phyloP scores from a whole-genome alignment of 2,329 filamentous ascomycete species.

The Tricladium varicosporioides region DNA sequence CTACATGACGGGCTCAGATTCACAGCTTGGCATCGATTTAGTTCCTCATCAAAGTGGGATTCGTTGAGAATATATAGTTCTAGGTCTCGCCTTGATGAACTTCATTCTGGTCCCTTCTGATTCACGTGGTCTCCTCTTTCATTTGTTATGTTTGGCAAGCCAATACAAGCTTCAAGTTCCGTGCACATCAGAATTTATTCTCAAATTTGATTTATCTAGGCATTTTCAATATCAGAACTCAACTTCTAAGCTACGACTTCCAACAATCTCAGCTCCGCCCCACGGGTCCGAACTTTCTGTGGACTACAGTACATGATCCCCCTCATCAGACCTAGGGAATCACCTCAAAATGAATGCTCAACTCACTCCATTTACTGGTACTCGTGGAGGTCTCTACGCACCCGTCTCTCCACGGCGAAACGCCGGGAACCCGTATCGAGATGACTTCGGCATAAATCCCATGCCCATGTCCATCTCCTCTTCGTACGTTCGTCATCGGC shows the following conservation, averaged over 20 bases:
- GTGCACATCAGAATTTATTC: not conserved
- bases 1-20: not conserved
- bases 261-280: too few species aligned
- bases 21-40: not conserved
- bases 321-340: too few species aligned
- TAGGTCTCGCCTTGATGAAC: not conserved
- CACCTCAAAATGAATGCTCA: not conserved
- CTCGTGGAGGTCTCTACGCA: not conserved
- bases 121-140: not conserved
- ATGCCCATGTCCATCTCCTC: not conserved
- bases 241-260: too few species aligned
- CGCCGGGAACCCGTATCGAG: not conserved
- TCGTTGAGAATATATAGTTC: conserved; percentile 1
- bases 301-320: not conserved
- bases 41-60: not conserved
- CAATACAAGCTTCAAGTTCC: too few species aligned
- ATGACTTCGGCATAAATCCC: not conserved
- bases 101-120: not conserved
- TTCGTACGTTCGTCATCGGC: not conserved
- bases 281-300: too few species aligned
- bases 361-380: not conserved
- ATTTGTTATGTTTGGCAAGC: too few species aligned
- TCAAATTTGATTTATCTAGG: not conserved
- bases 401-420: not conserved
- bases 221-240: too few species aligned